Base-by-base conservation (phyloP, 2,329 filamentous ascomycete species). In the Trichoderma hamatum region DNA sequence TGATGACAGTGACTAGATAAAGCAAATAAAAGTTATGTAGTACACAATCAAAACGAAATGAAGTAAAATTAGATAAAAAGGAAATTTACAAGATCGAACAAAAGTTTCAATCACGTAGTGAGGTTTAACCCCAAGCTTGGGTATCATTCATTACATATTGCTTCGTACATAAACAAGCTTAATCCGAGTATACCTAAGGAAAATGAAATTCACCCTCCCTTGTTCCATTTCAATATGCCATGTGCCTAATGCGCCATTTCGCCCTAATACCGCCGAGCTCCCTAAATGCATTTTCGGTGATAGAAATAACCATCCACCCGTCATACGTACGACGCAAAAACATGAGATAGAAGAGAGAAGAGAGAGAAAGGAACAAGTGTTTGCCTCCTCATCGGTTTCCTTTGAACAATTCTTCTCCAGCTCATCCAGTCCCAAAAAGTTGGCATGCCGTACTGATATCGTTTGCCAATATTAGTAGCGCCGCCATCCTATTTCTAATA, bases 401-500 rank as follows among this genome's bases (percentile, higher is more conserved):
- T 51, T 26, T 51, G 21, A 19, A 9, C 65, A 52, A 26, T 36
- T 36, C 39, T 30, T 36, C 64, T 54, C 46, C 56, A 55, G 46
- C 56, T 58, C 64, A 56, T 59, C 65, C 55, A 32, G 55, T 19
- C 49, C 43, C n/a, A 54, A 32, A 65, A 54, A 26, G 46, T 46
- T 39, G 26, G 24, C 5, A 54, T 68, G 34, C n/a, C 36, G 49
- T 51, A 49, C 30, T 28, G 58, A 56, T 62, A 13, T 10, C 49
- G 21, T n/a, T 34, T 63, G 46, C 49, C 58, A 21, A 63, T 26
- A 68, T 30, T 26, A 66, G 34, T 28, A 51, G 28, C 21, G n/a
- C 54, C 19, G 21, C 30, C 43, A 61, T 65, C 60, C 66, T 69
- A 69, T 34, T 36, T 69, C 72, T 73, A 83, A 70, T 83, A 83